Evolutionary conservation across 495 filamentous ascomycete genomes (phyloP).

Genomic region (Pseudevernia furfuracea): DNA sequence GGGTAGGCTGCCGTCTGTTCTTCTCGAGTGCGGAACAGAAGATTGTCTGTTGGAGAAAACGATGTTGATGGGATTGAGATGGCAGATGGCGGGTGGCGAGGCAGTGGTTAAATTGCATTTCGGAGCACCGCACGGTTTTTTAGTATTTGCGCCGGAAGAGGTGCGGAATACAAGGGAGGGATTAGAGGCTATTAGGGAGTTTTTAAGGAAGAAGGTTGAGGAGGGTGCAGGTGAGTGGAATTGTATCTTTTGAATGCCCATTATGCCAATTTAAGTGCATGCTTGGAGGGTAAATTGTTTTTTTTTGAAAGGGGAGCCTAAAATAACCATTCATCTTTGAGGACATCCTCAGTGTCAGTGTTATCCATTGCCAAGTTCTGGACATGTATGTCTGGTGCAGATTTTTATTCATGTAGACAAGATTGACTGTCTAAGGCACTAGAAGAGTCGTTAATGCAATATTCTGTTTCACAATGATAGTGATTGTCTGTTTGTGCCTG

Average conservation of each 20-base stretch:
- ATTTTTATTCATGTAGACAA: neutral
- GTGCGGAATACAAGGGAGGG: slow-evolving; percentile 1
- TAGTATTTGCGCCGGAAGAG: slow-evolving; percentile 27
- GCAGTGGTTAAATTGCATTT: slow-evolving; percentile 43
- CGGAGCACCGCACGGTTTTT: slow-evolving; percentile 46
- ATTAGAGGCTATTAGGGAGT: neutral
- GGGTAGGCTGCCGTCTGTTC: slow-evolving; percentile 38
- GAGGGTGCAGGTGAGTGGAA: neutral
- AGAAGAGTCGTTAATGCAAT: neutral
- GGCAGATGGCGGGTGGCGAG: slow-evolving; percentile 44
- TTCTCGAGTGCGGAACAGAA: slow-evolving; percentile 47
- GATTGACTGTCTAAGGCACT: neutral
- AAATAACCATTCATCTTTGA: neutral
- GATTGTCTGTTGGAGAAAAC: slow-evolving; percentile 51
- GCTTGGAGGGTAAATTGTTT: neutral
- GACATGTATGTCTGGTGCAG: too few relatives aligned
- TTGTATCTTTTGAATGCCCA: neutral
- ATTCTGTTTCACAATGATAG: neutral
- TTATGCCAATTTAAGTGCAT: neutral
- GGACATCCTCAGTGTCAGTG: neutral
- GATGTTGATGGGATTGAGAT: slow-evolving; percentile 46
- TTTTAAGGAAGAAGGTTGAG: neutral
- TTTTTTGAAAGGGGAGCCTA: neutral
- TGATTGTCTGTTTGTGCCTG: neutral
- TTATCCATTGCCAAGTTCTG: neutral